A percentile compares a stretch with the other conserved stretches of the same genome.
These are phyloP conservation scores for Inga laurina DNA, from an alignment of 306 rosid genomes.

Conservation along the genomic window DNA sequence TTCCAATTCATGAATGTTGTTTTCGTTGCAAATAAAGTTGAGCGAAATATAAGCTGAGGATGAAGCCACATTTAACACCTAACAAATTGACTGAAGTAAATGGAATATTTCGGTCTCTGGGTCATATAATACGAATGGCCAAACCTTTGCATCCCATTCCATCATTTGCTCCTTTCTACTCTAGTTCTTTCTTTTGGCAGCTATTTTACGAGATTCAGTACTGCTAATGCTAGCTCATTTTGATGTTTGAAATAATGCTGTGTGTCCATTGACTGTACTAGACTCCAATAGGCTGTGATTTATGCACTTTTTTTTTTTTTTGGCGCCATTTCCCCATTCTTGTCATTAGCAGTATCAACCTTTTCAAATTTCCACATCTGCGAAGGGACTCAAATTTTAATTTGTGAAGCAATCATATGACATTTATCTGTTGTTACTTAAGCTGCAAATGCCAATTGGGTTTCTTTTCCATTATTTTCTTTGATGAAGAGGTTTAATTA, in stretches of 20 bases:
- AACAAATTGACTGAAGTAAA: not conserved
- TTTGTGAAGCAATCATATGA: slow-evolving; percentile 6
- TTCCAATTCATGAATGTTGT: slow-evolving; percentile 1
- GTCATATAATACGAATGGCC: not conserved
- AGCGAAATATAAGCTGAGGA: not conserved
- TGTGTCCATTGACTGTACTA: not conserved
- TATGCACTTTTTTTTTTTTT: not conserved
- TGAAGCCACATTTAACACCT: not conserved
- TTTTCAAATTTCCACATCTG: not conserved
- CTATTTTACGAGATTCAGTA: not conserved
- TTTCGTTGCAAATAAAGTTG: not conserved
- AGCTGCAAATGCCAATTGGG: not conserved
- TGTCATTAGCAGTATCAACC: not conserved
- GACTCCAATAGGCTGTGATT: not conserved
- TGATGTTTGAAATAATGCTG: not conserved
- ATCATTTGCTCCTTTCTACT: not conserved
- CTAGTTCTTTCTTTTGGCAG: not conserved
- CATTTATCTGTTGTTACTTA: not conserved
- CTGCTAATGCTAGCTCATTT: not conserved
- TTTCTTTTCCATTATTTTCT: slow-evolving; percentile 9
- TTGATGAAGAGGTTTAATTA: not conserved
- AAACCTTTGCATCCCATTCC: not conserved
- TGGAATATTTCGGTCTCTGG: not conserved
- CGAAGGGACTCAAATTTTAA: not conserved
- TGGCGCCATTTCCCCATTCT: not conserved